phyloP scores from a whole-genome alignment of 371 early-diverging fungal genomes.

The Mucor irregularis region DNA sequence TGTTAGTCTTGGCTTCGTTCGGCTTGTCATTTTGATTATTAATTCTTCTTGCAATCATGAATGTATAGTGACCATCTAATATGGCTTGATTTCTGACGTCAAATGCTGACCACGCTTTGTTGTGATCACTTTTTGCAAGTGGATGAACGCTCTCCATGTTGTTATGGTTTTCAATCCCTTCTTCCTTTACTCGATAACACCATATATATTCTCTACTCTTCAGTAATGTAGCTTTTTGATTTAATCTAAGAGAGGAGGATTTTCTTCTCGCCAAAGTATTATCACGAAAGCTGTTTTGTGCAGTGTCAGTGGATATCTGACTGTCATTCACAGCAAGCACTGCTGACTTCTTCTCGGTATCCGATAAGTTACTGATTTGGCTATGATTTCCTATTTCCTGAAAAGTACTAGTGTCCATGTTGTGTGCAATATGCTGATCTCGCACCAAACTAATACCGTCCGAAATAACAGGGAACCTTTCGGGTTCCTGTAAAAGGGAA shows the following conservation, averaged over 20 bases:
- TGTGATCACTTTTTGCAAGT: background rate
- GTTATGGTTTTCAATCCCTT: background rate
- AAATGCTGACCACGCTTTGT: conserved; percentile 10
- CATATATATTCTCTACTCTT: conserved; percentile 11
- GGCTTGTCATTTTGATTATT: background rate
- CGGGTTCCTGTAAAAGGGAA: conserved; percentile 3
- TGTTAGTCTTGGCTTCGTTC: background rate
- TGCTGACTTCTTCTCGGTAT: background rate
- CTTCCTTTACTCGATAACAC: conserved; percentile 14
- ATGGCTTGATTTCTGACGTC: conserved; percentile 13
- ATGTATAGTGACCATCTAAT: conserved; percentile 8
- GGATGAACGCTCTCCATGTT: background rate
- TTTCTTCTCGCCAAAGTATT: conserved; percentile 2
- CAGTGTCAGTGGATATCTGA: too few species aligned
- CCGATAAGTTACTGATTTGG: background rate
- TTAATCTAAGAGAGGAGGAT: background rate
- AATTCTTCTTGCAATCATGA: background rate
- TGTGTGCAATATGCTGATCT: background rate
- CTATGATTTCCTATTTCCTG: background rate
- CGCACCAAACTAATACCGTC: too few species aligned
- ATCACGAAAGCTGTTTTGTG: too few species aligned
- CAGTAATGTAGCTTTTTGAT: conserved; percentile 3
- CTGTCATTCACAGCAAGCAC: too few species aligned
- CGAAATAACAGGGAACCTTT: too few species aligned
- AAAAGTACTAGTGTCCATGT: background rate